phyloP scores from a whole-genome alignment of 495 filamentous ascomycete species.

The Penicillium chermesinum region DNA sequence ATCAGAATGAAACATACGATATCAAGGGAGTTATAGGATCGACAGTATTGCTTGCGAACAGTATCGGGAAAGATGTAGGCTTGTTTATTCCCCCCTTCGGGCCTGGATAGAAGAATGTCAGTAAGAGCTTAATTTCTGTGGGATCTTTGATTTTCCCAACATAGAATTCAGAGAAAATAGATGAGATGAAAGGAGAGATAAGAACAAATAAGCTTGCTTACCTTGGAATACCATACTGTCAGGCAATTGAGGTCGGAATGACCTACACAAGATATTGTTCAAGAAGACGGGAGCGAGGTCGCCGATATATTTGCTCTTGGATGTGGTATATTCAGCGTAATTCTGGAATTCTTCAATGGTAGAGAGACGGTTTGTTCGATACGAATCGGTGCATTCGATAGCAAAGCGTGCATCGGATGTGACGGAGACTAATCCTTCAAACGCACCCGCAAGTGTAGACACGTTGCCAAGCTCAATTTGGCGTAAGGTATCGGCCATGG shows the following conservation, averaged over 20 bases:
- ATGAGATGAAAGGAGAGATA: background rate
- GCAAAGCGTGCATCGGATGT: background rate
- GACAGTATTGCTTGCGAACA: constrained; percentile 45
- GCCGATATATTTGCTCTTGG: constrained; percentile 12
- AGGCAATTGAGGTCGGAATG: constrained; percentile 13
- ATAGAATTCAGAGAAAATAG: too few relatives aligned
- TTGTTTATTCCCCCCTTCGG: constrained; percentile 14
- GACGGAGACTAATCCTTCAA: background rate
- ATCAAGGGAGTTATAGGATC: constrained; percentile 49
- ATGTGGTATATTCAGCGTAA: background rate
- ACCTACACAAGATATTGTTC: constrained; percentile 14
- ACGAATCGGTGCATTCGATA: constrained; percentile 10
- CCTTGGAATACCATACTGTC: constrained; percentile 13
- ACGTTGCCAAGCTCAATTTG: constrained; percentile 7
- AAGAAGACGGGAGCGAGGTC: constrained; percentile 8
- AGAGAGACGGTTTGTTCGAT: background rate
- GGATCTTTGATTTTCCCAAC: too few relatives aligned
- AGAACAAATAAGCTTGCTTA: constrained; percentile 9
- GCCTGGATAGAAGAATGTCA: constrained; percentile 10
- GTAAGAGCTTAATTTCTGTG: background rate
- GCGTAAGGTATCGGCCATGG: constrained; percentile 9
- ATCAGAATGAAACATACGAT: constrained; percentile 9
- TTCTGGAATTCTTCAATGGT: background rate
- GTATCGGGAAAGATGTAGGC: constrained; percentile 43
- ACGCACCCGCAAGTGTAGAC: constrained; percentile 1